A percentile compares a stretch with the other conserved stretches of the same genome.
Conservation (phyloP, 2,329 filamentous ascomycete species). For the Cladosporium sp. region DNA sequence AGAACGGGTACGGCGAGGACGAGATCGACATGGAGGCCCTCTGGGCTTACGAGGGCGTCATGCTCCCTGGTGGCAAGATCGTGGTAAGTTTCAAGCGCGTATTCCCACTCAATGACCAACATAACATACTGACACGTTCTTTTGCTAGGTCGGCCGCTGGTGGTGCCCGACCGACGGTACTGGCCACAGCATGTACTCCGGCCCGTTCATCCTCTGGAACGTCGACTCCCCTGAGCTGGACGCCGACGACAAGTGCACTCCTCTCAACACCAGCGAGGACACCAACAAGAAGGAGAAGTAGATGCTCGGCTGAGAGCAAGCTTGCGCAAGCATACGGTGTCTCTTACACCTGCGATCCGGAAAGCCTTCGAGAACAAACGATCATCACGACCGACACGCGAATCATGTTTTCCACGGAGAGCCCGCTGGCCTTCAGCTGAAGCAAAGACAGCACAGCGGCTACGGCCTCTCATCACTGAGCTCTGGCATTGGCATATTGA, state of each 20-base stretch:
- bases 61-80: slow-evolving; percentile 50
- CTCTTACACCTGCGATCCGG: background rate
- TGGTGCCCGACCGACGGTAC: slow-evolving; percentile 42
- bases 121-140: background rate
- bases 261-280: background rate
- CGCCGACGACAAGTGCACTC: background rate
- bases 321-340: background rate
- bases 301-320: background rate
- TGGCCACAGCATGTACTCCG: slow-evolving; percentile 38
- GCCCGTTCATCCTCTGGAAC: slow-evolving; percentile 49
- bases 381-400: background rate
- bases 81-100: slow-evolving; percentile 33
- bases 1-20: slow-evolving; percentile 24
- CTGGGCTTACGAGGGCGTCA: slow-evolving; percentile 54
- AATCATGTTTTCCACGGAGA: background rate
- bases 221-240: slow-evolving; percentile 25
- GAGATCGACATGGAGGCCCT: slow-evolving; percentile 38
- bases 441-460: background rate
- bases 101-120: background rate
- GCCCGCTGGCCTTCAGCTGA: background rate
- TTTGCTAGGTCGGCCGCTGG: slow-evolving; percentile 46
- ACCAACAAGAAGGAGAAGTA: background rate
- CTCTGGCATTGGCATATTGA: background rate
- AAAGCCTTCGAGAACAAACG: background rate
- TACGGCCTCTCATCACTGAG: background rate